Percentiles rank a stretch among this genome's conserved stretches.
Evolutionary conservation across 306 rosid genomes (phyloP).

Genomic region (Ammopiptanthus mongolicus): DNA sequence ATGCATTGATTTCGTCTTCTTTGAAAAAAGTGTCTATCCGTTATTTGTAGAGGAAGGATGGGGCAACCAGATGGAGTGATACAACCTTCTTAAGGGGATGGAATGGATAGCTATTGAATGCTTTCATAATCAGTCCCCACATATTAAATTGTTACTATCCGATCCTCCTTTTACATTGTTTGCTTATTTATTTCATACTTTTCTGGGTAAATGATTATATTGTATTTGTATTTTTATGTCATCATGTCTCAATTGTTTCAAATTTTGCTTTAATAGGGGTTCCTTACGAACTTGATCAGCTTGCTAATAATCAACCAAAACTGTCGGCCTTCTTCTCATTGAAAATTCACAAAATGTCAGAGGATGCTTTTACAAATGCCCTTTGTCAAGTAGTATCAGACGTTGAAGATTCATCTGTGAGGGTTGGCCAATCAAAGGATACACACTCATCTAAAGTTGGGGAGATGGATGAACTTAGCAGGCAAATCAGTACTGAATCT

Average conservation of each 20-base stretch:
- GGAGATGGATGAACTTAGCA: constrained; percentile 18
- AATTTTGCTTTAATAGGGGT: constrained; percentile 50
- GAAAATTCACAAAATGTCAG: constrained; percentile 33
- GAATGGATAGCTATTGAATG: not conserved
- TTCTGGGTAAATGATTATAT: not conserved
- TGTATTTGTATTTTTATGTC: not conserved
- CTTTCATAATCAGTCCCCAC: not conserved
- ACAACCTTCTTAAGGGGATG: not conserved
- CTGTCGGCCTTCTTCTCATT: constrained; percentile 62
- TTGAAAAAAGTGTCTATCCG: not conserved
- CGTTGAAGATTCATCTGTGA: constrained; percentile 30
- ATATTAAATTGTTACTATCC: constrained; percentile 3
- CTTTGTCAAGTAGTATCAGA: constrained; percentile 36
- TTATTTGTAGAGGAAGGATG: not conserved
- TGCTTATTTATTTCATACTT: not conserved
- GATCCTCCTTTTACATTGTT: not conserved
- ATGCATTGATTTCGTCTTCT: constrained; percentile 6
- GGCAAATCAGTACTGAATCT: constrained; percentile 29
- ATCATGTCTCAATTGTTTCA: not conserved
- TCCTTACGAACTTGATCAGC: constrained; percentile 78
- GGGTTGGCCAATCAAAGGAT: constrained; percentile 40
- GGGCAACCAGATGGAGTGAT: not conserved
- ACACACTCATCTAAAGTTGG: constrained; percentile 24
- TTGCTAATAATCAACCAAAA: constrained; percentile 63
- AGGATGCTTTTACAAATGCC: constrained; percentile 26